phyloP scores from a whole-genome alignment of 345 rosid genomes.

The Hypericum androsaemum region DNA sequence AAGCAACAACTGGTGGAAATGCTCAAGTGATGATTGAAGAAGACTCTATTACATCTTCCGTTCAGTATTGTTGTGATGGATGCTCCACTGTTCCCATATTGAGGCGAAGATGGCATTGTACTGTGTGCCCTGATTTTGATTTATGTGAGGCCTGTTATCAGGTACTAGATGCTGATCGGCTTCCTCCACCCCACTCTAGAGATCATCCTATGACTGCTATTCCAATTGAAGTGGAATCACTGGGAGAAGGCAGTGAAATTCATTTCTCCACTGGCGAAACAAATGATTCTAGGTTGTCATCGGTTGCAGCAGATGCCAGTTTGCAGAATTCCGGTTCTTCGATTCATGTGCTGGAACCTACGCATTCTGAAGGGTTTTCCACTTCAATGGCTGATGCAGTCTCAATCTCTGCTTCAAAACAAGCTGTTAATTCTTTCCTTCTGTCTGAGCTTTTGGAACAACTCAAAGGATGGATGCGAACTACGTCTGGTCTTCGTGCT shows the following conservation, averaged over 20 bases:
- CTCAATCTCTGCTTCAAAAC: slow-evolving; percentile 89
- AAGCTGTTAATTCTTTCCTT: slow-evolving; percentile 86
- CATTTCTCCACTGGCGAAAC: slow-evolving; percentile 69
- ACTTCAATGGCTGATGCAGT: slow-evolving; percentile 58
- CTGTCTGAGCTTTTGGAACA: slow-evolving; percentile 85
- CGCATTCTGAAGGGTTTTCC: slow-evolving; percentile 73
- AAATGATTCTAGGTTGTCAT: slow-evolving; percentile 45
- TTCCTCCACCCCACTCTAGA: slow-evolving; percentile 86
- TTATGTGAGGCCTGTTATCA: slow-evolving; percentile 93
- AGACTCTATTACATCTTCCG: slow-evolving; percentile 89
- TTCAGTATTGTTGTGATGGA: slow-evolving; percentile 97
- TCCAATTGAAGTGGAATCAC: slow-evolving; percentile 84
- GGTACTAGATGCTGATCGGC: slow-evolving; percentile 69
- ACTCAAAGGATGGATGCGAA: slow-evolving; percentile 91
- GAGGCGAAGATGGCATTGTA: slow-evolving; percentile 97
- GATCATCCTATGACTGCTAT: slow-evolving; percentile 96
- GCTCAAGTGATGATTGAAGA: slow-evolving; percentile 86
- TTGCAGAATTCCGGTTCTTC: slow-evolving; percentile 64
- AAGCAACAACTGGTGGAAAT: slow-evolving; percentile 53
- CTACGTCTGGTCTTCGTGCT: slow-evolving; percentile 73
- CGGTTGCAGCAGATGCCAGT: slow-evolving; percentile 35
- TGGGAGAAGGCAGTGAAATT: slow-evolving; percentile 72
- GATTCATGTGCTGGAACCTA: slow-evolving; percentile 88
- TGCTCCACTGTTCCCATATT: slow-evolving; percentile 96
- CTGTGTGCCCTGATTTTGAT: slow-evolving; percentile 95